These are phyloP conservation scores for Tribonema minus DNA, from an alignment of 108 stramenopile species.

Conservation along the genomic window DNA sequence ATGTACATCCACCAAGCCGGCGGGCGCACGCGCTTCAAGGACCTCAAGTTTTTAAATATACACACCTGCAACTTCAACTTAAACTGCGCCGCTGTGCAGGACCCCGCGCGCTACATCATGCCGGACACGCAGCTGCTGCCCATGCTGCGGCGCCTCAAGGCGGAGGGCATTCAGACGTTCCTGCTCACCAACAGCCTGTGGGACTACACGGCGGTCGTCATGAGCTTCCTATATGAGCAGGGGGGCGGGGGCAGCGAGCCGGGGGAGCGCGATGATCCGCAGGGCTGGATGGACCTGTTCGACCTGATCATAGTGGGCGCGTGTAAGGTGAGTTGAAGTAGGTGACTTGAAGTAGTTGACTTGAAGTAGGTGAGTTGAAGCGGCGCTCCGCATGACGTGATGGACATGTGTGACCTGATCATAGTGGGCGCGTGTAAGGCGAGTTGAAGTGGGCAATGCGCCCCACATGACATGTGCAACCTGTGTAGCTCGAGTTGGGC, in stretches of 20 bases:
- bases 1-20: too few species aligned
- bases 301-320: slow-evolving; percentile 84
- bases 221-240: slow-evolving; percentile 75
- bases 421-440: slow-evolving; percentile 74
- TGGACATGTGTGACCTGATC: slow-evolving; percentile 83
- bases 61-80: background rate
- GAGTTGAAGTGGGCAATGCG: too few species aligned
- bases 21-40: too few species aligned
- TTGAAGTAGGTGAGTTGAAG: too few species aligned
- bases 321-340: slow-evolving; percentile 60
- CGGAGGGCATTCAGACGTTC: slow-evolving; percentile 60
- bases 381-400: too few species aligned
- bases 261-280: too few species aligned
- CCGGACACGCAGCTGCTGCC: slow-evolving; percentile 75
- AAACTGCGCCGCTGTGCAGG: background rate
- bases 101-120: slow-evolving; percentile 79
- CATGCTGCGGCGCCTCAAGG: slow-evolving; percentile 64
- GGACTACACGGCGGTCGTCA: slow-evolving; percentile 89
- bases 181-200: slow-evolving; percentile 87
- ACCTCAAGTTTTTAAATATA: too few species aligned
- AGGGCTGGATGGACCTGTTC: slow-evolving; percentile 90
- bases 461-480: slow-evolving; percentile 85
- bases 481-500: slow-evolving; percentile 85
- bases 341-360: too few species aligned
- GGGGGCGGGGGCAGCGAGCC: slow-evolving; percentile 62